A percentile compares a stretch with the other conserved stretches of the same genome.
Conservation (phyloP, 1,284 basidiomycete species). For the Phenoliferia sp. region DNA sequence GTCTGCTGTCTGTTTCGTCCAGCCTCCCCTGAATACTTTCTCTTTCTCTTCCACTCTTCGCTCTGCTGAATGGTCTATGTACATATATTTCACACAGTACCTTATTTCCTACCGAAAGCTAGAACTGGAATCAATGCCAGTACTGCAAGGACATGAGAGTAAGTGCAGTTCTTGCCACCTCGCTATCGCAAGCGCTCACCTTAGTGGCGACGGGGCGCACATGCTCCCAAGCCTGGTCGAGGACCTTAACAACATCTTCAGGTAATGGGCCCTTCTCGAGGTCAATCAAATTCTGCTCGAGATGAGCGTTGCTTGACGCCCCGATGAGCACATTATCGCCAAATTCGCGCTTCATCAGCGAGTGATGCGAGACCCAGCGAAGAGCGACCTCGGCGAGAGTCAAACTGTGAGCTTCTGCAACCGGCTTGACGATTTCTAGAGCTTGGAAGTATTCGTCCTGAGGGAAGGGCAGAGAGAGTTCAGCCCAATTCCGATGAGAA, state of each 20-base stretch:
- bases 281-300: conserved; percentile 52
- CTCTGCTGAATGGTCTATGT: no score
- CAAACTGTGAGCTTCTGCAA: conserved; percentile 49
- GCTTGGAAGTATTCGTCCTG: conserved; percentile 50
- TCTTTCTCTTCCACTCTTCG: no score
- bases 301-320: conserved; percentile 51
- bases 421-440: conserved; percentile 46
- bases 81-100: no score
- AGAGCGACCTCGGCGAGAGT: conserved; percentile 51
- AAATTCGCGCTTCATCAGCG: conserved; percentile 46
- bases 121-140: no score
- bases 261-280: conserved; percentile 54
- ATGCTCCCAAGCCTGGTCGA: conserved; percentile 47
- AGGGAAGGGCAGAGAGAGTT: conserved; percentile 43
- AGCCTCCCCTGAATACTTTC: no score
- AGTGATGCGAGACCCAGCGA: conserved; percentile 55
- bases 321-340: conserved; percentile 53
- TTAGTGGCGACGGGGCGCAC: conserved; percentile 42
- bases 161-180: no score
- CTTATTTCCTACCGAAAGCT: no score
- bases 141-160: no score
- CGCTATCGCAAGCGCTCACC: conserved; percentile 36
- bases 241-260: conserved; percentile 46
- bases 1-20: no score
- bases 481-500: not conserved